Evolutionary conservation across 169 alveolate genomes (phyloP).

Genomic region (Eimeria maxima): DNA sequence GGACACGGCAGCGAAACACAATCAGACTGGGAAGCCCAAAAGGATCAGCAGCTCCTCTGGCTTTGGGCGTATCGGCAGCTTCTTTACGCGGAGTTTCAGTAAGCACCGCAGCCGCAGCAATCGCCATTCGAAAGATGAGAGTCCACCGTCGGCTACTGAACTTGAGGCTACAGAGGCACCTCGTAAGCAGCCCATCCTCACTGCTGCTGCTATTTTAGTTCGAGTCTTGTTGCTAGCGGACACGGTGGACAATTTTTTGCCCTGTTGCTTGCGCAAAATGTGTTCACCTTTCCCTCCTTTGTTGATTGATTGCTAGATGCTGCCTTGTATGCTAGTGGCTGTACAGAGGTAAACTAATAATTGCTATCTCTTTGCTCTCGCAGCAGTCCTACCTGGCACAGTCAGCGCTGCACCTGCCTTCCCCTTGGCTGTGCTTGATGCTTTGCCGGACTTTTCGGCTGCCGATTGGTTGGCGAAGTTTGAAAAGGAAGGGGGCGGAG

Average conservation of each 20-base stretch:
- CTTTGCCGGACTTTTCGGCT: constrained; percentile 55
- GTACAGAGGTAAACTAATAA: not conserved
- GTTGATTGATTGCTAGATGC: too few relatives aligned
- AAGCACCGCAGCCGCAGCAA: constrained; percentile 40
- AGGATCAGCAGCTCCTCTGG: constrained; percentile 4
- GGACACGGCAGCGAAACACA: not conserved
- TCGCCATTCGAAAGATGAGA: not conserved
- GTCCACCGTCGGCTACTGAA: not conserved
- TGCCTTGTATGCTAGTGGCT: not conserved
- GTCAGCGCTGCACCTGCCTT: not conserved
- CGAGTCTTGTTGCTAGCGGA: not conserved
- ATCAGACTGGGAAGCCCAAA: not conserved
- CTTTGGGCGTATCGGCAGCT: constrained; percentile 34
- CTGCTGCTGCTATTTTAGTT: not conserved
- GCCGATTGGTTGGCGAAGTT: constrained; percentile 19
- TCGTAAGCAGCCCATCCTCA: not conserved
- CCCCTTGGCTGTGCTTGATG: not conserved
- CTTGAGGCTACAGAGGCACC: not conserved
- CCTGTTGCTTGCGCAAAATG: not conserved
- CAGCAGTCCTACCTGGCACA: not conserved
- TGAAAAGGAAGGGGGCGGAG: not conserved
- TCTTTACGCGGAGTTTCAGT: constrained; percentile 42
- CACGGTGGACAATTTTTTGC: not conserved
- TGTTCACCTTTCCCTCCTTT: not conserved
- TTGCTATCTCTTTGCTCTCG: not conserved